Base-by-base conservation (phyloP, 192 early-diverging fungal genomes). In the Helicostylum pulchrum region DNA sequence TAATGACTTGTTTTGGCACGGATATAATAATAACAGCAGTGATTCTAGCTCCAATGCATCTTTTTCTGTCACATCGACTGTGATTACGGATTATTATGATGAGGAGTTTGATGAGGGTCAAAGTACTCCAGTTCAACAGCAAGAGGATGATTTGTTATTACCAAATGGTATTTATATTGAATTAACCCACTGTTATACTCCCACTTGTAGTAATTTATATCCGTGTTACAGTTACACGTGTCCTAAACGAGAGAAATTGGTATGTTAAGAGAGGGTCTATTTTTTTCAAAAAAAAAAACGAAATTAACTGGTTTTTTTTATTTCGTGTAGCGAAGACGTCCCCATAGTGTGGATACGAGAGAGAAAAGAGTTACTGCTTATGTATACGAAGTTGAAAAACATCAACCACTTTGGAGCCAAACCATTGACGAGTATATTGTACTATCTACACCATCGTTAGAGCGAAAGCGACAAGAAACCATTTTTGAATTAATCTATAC, bases 401-500 rank as follows among this genome's bases (percentile, higher is more conserved):
- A 61, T 19, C 55, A 64, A 36, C 43, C 23, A 21, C 36, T 57
- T 14, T 70, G 68, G 68, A 31, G 31, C 15, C 44, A 55, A 23
- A 36, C 20, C 20, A 21, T 59, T 20, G 57, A 55, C 21, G 67
- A 62, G 17, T 55, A 61, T 34, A 36, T 42, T 45, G 60, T 54
- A 17, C 21, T 64, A 21, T 44, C 36, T 21, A 43, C 42, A 3
- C 31, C 56, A 26, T 26, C 68, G 26, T 65, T 77, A 30, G 95
- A 99, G 71, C 81, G 88, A 54, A 91, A 92, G 65, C 85, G 95
- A 0, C 96, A 99, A 69, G 94, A 99, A 74, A 83, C 85, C 21
- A 92, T 99, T 65, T 96, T 86, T 73, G 96, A 99, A 77, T 63
- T 97, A 49, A 90, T 96, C 31, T 85, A 92, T 46, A 94, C 89